Evolutionary conservation across 805 yeast species (phyloP), one percentile per base, ranked within the genome.

Genomic region (Jamesozyma lodderae): DNA sequence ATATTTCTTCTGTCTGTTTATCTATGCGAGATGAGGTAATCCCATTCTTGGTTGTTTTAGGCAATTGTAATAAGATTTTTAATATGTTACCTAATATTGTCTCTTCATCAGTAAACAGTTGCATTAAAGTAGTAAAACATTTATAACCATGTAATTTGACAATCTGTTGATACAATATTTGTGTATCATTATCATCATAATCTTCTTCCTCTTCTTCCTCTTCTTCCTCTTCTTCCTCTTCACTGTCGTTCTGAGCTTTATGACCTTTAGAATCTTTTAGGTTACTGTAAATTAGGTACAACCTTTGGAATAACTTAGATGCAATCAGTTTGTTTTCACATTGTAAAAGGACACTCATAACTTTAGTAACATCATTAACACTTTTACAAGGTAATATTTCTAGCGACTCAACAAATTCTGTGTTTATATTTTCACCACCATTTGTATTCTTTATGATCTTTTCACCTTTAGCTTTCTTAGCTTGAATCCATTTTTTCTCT

Each of bases 61-160:
- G 90, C 79, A 87, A 77, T n/a, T 52, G 51, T 19, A 58, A 44
- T 37, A 92, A 66, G 16, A 86, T 72, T 32, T 66, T 68, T 32
- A 90, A 62, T 14, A 84, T 69, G 48, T 67, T 59, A 3, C 50
- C 43, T 5, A 73, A 63, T 33, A 80, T 54, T 13, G 35, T 24
- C 4, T 21, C 22, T 40, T 70, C 69, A 10, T 54, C 51, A 2
- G 45, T 47, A 52, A 66, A 69, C 17, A 55, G 35, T 19, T 66
- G 57, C 37, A 87, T 53, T 4, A 84, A 62, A 11, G 77, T 72
- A 13, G 82, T 73, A 37, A 88, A 66, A 15, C 92, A 78, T 52
- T 79, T 79, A 60, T 86, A 83, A 10, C 97, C 98, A 57, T 88
- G 98, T 52, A 86, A 69, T 43, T 79, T 72, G 50, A 85, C 75